Percentiles rank a stretch among this genome's conserved stretches.
Evolutionary conservation across 2,329 filamentous ascomycete genomes (phyloP).

Genomic region (Paecilomyces sp.): DNA sequence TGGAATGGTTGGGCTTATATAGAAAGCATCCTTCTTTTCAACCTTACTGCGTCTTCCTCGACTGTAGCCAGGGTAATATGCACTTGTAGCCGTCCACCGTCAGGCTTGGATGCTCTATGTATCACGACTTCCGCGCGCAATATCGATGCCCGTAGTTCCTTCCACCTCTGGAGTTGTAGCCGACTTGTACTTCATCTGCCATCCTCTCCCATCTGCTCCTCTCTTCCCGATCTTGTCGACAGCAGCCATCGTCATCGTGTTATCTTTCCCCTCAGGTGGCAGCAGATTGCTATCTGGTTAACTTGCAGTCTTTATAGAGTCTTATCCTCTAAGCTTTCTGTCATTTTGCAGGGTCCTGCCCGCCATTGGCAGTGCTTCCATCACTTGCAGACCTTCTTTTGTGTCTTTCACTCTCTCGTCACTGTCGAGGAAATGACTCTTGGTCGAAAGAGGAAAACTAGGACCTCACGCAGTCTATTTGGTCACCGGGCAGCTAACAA

Average conservation of each 20-base stretch:
- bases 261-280: not conserved
- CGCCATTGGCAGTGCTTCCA: not conserved
- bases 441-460: slow-evolving; percentile 11
- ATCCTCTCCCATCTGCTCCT: not conserved
- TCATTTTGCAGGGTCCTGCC: not conserved
- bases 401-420: not conserved
- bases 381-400: not conserved
- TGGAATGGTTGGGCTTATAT: not conserved
- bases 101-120: not conserved
- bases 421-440: slow-evolving; percentile 11
- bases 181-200: not conserved
- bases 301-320: not conserved
- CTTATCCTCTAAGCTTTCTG: not conserved
- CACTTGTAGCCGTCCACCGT: not conserved
- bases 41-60: not conserved
- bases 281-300: not conserved
- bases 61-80: too few species aligned
- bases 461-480: slow-evolving; percentile 17
- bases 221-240: not conserved
- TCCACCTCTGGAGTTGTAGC: not conserved
- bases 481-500: slow-evolving; percentile 15
- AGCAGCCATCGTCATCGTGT: not conserved
- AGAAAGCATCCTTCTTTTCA: slow-evolving; percentile 1
- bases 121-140: not conserved
- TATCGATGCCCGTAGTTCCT: not conserved